Base-by-base conservation (phyloP, 148 eudicot species). In the Hydrangea macrophylla region DNA sequence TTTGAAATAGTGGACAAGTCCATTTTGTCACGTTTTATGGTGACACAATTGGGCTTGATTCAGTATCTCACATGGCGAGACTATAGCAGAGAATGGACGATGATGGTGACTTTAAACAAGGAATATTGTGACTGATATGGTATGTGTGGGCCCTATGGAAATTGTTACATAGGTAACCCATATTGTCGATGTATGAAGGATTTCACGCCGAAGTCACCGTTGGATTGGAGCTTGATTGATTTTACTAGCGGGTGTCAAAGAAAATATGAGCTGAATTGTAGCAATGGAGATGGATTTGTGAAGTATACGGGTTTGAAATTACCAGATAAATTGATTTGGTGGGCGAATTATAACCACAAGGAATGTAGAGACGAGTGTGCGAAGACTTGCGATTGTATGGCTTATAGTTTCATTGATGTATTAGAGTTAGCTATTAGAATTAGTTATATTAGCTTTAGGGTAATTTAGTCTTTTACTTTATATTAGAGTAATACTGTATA, bases 221-320 rank as follows among this genome's bases (percentile, higher is more conserved):
- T 26, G 1, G 69, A 67, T 42, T 72, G 76, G 67, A 39, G 35
- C 25, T 0, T 2, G 39, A 0, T 60, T 2, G 53, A 45, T 40
- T 33, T 50, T 56, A 1, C 59, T 0, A 70, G 55, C 26, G 80
- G 76, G 0, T 75, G 78, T 33, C 18, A 18, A 30, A 22, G 74
- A 35, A 35, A 25, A n/a, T 15, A 24, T 8, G 69, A 67, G 44
- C 48, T 77, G 37, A 67, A 53, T 22, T 77, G 73, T 23, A 31
- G 72, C 11, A 11, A 55, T 35, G 69, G 73, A 37, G 80, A 77
- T 55, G 80, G 76, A 42, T 77, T 77, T 51, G 64, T 72, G 65
- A 72, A 42, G 64, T 61, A 23, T 15, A 37, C 0, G 3, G 73
- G 55, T 0, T 26, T 72, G 60, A 73, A 72, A 32, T 62, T 72